A percentile compares a stretch with the other conserved stretches of the same genome.
Evolutionary conservation across 2,329 filamentous ascomycete genomes (phyloP).

Genomic region (Alternaria arbusti): DNA sequence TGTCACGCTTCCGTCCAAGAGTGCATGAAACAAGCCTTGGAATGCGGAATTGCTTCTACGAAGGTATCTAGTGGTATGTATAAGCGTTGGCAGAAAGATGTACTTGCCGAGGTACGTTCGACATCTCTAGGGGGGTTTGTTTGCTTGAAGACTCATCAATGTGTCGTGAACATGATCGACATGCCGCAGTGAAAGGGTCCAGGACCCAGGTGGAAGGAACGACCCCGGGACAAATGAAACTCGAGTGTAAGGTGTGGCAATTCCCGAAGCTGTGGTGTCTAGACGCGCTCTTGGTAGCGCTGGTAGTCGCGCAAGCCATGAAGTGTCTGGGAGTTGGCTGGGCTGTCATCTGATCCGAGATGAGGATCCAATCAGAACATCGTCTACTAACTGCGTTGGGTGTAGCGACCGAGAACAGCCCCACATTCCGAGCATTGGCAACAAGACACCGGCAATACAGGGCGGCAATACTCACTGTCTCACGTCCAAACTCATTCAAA

Average conservation of each 20-base stretch:
- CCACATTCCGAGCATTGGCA: neutral
- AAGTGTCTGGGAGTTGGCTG: neutral
- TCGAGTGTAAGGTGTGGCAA: neutral
- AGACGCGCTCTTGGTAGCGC: neutral
- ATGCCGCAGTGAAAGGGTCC: neutral
- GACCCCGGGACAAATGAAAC: neutral
- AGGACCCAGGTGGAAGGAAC: neutral
- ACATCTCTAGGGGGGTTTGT: neutral
- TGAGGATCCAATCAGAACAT: neutral
- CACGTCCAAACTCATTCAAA: neutral
- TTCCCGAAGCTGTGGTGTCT: neutral
- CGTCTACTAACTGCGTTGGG: neutral
- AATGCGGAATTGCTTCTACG: neutral
- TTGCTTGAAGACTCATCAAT: neutral
- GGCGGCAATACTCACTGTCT: neutral
- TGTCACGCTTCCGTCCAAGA: neutral
- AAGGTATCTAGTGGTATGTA: neutral
- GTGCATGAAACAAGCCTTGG: neutral
- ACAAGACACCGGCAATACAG: neutral
- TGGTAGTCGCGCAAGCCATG: neutral
- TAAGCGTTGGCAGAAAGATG: neutral
- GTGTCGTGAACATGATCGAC: neutral
- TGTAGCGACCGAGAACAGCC: neutral
- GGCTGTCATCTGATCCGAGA: neutral
- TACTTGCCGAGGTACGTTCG: neutral